Evolutionary conservation across 192 early-diverging fungal species (phyloP).

Genomic region (Coemansia sp.): DNA sequence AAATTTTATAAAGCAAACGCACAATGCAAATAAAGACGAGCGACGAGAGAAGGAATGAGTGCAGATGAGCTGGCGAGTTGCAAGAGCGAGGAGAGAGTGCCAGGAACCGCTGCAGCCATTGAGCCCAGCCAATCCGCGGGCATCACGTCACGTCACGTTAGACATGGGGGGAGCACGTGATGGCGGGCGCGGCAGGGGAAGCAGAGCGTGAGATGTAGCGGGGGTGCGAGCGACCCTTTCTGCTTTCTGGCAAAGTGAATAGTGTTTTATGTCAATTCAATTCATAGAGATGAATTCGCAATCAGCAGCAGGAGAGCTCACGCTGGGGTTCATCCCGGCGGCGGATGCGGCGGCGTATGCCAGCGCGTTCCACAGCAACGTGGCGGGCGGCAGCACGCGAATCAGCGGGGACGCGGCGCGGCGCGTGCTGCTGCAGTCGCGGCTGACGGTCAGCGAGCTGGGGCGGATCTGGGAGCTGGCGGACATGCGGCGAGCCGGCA

Average conservation of each 20-base stretch:
- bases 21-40: background rate
- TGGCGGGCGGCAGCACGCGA: background rate
- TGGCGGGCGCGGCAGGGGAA: too few species aligned
- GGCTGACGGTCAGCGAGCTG: conserved; percentile 52
- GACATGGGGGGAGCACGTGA: too few species aligned
- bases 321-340: conserved; percentile 36
- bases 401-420: conserved; percentile 54
- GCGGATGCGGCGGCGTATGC: conserved; percentile 20
- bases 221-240: too few species aligned
- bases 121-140: background rate
- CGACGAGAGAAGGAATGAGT: background rate
- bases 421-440: conserved; percentile 55
- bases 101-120: too few species aligned
- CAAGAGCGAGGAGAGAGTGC: too few species aligned
- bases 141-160: too few species aligned
- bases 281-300: conserved; percentile 10
- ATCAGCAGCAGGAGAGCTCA: conserved; percentile 11
- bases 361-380: conserved; percentile 24
- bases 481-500: conserved; percentile 47
- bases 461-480: conserved; percentile 63
- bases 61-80: too few species aligned
- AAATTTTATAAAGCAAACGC: background rate
- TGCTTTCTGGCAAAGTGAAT: too few species aligned
- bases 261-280: too few species aligned
- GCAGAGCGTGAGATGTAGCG: too few species aligned